Conservation (phyloP, 441 rosid genomes). For the Adansonia rubrostipa region DNA sequence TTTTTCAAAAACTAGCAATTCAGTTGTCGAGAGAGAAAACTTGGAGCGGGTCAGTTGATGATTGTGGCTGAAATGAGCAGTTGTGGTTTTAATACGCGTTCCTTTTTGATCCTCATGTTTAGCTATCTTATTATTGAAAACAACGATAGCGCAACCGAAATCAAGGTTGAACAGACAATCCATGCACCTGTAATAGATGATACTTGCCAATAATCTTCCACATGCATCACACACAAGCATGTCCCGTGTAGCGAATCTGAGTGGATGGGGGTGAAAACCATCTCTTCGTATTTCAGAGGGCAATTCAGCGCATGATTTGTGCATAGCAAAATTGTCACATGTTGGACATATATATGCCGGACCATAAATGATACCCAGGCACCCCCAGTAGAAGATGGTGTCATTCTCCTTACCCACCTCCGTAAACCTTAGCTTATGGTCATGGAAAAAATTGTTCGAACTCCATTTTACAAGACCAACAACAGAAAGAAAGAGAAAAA, state of each 20-base stretch:
- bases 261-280: neutral
- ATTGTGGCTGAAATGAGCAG: neutral
- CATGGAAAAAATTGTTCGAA: neutral
- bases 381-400: no score
- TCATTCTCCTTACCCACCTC: no score
- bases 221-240: conserved; percentile 10
- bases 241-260: no score
- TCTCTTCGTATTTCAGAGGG: neutral
- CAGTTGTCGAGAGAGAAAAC: no score
- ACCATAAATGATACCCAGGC: neutral
- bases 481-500: neutral
- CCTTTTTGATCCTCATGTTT: neutral
- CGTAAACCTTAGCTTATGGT: neutral
- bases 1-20: rapidly evolving
- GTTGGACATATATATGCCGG: neutral
- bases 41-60: conserved; percentile 9
- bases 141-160: neutral
- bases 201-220: neutral
- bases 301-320: conserved; percentile 23
- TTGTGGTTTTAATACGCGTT: neutral
- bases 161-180: neutral
- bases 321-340: neutral
- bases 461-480: conserved; percentile 1
- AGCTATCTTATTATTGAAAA: neutral
- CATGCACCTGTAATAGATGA: neutral